phyloP scores from a whole-genome alignment of 2,329 filamentous ascomycete species.

The Curvularia verruculosa region DNA sequence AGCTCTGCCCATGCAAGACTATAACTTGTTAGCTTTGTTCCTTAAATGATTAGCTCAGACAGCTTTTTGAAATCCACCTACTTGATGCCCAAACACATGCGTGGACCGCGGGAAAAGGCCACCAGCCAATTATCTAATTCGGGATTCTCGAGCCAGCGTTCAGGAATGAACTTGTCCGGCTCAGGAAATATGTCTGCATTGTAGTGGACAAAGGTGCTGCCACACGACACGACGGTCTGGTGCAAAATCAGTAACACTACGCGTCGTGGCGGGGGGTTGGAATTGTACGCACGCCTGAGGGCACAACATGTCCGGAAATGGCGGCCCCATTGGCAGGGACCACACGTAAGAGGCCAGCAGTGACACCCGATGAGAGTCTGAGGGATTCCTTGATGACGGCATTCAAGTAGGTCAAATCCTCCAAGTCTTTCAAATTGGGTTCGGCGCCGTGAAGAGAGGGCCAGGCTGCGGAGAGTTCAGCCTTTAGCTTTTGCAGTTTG shows the following conservation, averaged over 20 bases:
- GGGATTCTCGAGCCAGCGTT: slow-evolving; percentile 39
- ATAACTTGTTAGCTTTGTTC: neutral
- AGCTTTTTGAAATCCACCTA: slow-evolving; percentile 13
- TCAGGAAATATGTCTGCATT: slow-evolving; percentile 41
- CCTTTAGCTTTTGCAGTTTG: slow-evolving; percentile 44
- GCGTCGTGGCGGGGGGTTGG: neutral
- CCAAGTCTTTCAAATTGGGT: slow-evolving; percentile 44
- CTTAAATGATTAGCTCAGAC: neutral
- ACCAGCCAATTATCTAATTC: slow-evolving; percentile 40
- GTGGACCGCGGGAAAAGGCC: slow-evolving; percentile 45
- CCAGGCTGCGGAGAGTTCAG: slow-evolving; percentile 50
- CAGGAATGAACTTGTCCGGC: slow-evolving; percentile 39
- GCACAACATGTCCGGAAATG: slow-evolving; percentile 27
- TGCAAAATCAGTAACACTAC: neutral
- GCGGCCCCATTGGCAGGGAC: slow-evolving; percentile 31
- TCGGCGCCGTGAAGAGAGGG: slow-evolving; percentile 36
- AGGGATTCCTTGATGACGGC: slow-evolving; percentile 52
- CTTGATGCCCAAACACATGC: slow-evolving; percentile 44
- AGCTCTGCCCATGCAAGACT: slow-evolving; percentile 46
- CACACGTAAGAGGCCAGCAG: slow-evolving; percentile 32
- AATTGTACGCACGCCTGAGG: slow-evolving; percentile 26
- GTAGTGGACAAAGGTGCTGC: slow-evolving; percentile 44
- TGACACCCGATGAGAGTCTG: slow-evolving; percentile 46
- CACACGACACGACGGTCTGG: slow-evolving; percentile 36
- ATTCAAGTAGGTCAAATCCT: slow-evolving; percentile 44